phyloP scores from a whole-genome alignment of 2,329 filamentous ascomycete species.

The Plenodomus biglobosus region DNA sequence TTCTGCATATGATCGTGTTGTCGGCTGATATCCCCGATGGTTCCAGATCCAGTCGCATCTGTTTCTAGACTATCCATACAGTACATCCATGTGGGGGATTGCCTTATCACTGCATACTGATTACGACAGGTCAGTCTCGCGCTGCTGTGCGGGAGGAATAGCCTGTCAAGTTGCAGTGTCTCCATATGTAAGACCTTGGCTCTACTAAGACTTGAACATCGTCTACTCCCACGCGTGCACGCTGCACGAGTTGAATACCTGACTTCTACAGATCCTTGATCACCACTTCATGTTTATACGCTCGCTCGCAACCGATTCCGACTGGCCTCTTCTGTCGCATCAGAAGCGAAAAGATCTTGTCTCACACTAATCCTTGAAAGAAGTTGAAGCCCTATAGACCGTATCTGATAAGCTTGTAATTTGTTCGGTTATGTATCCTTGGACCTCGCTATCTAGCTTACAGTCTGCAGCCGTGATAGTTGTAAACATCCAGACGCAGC shows the following conservation, averaged over 20 bases:
- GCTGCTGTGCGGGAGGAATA: slow-evolving; percentile 5
- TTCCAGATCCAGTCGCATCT: too few relatives aligned
- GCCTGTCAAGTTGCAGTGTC: slow-evolving; percentile 1
- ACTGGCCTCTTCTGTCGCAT: not conserved
- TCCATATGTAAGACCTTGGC: not conserved
- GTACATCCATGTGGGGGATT: not conserved
- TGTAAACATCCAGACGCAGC: not conserved
- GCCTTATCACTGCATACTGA: not conserved
- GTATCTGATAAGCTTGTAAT: not conserved
- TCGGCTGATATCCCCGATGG: too few relatives aligned
- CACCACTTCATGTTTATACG: not conserved
- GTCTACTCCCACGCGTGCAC: not conserved
- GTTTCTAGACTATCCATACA: not conserved
- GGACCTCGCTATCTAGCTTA: not conserved
- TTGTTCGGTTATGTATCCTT: not conserved
- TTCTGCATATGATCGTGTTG: too few relatives aligned
- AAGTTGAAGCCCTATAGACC: not conserved
- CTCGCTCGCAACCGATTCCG: not conserved
- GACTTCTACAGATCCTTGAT: not conserved
- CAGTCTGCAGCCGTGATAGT: not conserved
- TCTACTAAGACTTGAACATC: not conserved
- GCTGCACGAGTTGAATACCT: not conserved
- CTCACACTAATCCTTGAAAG: not conserved
- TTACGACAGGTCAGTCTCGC: slow-evolving; percentile 1
- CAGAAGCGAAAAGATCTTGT: not conserved